Evolutionary conservation across 2,329 filamentous ascomycete genomes (phyloP).

Genomic region (Leptoxyphium fumago): DNA sequence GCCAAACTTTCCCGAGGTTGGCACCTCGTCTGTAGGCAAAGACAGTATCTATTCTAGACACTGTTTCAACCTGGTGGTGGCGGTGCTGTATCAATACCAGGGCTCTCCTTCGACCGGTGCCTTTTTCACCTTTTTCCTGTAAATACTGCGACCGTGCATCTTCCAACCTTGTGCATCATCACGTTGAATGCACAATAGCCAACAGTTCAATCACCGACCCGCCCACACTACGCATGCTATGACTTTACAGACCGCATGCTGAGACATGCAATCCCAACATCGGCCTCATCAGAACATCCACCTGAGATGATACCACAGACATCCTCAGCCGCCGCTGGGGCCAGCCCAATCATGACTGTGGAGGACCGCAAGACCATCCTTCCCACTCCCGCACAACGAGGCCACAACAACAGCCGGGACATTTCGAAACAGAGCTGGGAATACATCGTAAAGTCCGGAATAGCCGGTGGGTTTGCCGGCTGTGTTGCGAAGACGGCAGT

Average conservation of each 20-base stretch:
- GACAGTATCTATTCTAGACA: too few species aligned
- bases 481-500: slow-evolving; percentile 93
- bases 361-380: slow-evolving; percentile 39
- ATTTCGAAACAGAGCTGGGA: slow-evolving; percentile 60
- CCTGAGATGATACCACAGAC: slow-evolving; percentile 20
- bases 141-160: too few species aligned
- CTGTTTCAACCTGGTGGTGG: too few species aligned
- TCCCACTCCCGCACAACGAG: slow-evolving; percentile 18
- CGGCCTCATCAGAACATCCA: slow-evolving; percentile 17
- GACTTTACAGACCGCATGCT: neutral
- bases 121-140: too few species aligned
- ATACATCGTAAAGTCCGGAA: slow-evolving; percentile 68
- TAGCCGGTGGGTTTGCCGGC: slow-evolving; percentile 81
- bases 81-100: too few species aligned
- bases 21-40: too few species aligned
- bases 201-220: neutral
- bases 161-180: too few species aligned
- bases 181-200: neutral
- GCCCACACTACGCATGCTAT: neutral
- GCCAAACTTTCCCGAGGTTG: too few species aligned
- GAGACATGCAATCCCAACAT: slow-evolving; percentile 2
- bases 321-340: slow-evolving; percentile 8
- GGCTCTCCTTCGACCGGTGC: too few species aligned
- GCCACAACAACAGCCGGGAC: slow-evolving; percentile 32
- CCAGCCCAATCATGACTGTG: slow-evolving; percentile 30